These are phyloP conservation scores for Trypanosomatidae sp. DNA, from an alignment of 208 protist species.

Conservation along the genomic window DNA sequence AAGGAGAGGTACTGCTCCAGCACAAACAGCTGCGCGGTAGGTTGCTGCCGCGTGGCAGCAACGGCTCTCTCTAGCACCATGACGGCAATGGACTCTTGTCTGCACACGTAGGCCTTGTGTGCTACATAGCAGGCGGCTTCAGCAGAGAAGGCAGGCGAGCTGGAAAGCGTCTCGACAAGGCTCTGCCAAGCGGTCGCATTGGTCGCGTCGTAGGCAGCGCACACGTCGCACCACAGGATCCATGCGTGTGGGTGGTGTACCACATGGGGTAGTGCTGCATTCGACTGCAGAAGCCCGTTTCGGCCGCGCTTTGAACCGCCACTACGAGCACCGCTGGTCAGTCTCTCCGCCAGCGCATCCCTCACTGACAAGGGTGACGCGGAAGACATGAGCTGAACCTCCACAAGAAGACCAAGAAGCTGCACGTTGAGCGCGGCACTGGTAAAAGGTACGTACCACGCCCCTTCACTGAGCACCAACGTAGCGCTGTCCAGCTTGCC, in stretches of 20 bases:
- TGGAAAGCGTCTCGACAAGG: slow-evolving; percentile 24
- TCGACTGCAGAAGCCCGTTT: slow-evolving; percentile 26
- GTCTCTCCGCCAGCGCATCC: slow-evolving; percentile 18
- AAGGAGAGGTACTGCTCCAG: slow-evolving; percentile 70
- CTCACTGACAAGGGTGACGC: slow-evolving; percentile 1
- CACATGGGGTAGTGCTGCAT: slow-evolving; percentile 11
- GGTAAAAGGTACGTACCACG: slow-evolving; percentile 65
- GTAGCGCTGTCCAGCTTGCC: slow-evolving; percentile 35
- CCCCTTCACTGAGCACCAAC: slow-evolving; percentile 45
- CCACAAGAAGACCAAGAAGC: slow-evolving; percentile 60
- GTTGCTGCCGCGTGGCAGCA: slow-evolving; percentile 26
- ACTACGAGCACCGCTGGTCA: slow-evolving; percentile 10
- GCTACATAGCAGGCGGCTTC: slow-evolving; percentile 65
- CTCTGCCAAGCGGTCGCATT: slow-evolving; percentile 15
- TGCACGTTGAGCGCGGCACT: slow-evolving; percentile 49
- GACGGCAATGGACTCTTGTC: slow-evolving; percentile 22
- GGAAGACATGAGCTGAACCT: slow-evolving; percentile 47
- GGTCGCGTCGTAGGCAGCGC: slow-evolving; percentile 15
- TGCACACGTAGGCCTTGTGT: slow-evolving; percentile 31
- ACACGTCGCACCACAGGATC: slow-evolving; percentile 28
- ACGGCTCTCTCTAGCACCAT: slow-evolving; percentile 51
- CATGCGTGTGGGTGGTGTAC: slow-evolving; percentile 27
- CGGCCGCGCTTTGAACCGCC: slow-evolving; percentile 19
- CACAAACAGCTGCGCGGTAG: slow-evolving; percentile 45
- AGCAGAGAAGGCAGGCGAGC: slow-evolving; percentile 42